These are phyloP conservation scores for Lactuca sativa DNA, from an alignment of 129 eudicot genomes.

Conservation along the genomic window DNA sequence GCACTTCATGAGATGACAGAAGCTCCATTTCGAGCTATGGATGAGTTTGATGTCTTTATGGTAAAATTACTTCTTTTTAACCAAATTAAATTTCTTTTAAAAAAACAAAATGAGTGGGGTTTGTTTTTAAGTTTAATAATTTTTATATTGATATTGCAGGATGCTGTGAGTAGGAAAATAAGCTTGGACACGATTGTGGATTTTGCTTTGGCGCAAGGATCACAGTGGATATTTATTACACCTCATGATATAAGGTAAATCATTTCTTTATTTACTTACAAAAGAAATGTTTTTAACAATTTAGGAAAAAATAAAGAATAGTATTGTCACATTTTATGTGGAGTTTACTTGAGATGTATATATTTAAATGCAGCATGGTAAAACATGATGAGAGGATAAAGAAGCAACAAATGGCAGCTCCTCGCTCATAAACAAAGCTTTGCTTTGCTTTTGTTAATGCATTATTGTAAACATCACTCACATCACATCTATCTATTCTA, in stretches of 20 bases:
- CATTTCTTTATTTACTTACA: not conserved
- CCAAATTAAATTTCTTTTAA: not conserved
- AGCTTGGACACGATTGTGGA: slow-evolving; percentile 89
- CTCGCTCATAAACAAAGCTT: slow-evolving; percentile 34
- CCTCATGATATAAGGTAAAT: slow-evolving; percentile 94
- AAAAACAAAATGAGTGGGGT: no score
- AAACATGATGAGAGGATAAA: slow-evolving; percentile 77
- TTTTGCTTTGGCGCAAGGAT: slow-evolving; percentile 83
- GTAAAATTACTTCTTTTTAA: slow-evolving; percentile 28
- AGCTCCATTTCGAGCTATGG: slow-evolving; percentile 98
- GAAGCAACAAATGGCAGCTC: slow-evolving; percentile 99
- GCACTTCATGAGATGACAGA: slow-evolving; percentile 98
- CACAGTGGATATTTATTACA: slow-evolving; percentile 96
- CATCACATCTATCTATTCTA: no score
- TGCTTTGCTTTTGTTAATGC: slow-evolving; percentile 12
- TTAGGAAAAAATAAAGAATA: no score
- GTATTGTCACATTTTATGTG: not conserved
- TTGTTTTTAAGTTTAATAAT: not conserved
- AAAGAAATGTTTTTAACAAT: no score
- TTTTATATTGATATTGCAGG: slow-evolving; percentile 43
- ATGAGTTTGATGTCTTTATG: slow-evolving; percentile 99
- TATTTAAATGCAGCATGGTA: slow-evolving; percentile 69
- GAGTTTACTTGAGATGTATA: not conserved
- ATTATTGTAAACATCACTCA: not conserved
- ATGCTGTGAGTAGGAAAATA: slow-evolving; percentile 97